Evolutionary conservation across 352 stramenopile genomes (phyloP), one percentile per base, ranked within the genome.

Genomic region (Pythium folliculosum): DNA sequence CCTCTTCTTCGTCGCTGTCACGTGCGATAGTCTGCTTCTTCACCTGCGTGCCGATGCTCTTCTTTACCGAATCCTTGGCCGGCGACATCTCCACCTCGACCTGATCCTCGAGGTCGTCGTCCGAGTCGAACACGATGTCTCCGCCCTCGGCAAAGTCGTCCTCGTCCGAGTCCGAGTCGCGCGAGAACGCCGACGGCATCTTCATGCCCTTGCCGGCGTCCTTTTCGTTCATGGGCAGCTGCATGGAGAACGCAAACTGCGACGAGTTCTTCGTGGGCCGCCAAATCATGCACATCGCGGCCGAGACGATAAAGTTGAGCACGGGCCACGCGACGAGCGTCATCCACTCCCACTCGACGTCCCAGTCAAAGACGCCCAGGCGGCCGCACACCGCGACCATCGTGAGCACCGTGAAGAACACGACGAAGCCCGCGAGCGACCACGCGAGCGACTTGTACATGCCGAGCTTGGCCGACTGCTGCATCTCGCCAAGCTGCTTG

Each of bases 311-410:
- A 59, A 97, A 97, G 72, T 97, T 97, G 45, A 97, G 79, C 48
- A 96, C 84, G 16, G 91, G 89, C 89, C 90, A 97, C 23, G 87
- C 88, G 37, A 97, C 90, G n/a, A 96, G 78, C 63, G 96, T 84
- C 78, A 94, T 92, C 91, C 91, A 97, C 63, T 96, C 85, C 81
- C 85, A 97, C 69, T 96, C 86, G 45, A 95, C 91, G 51, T 92
- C 84, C 90, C 88, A 97, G 67, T 94, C 90, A 52, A 96, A 96
- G 16, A 94, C 78, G 8, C 89, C 87, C 23, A 96, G 75, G 35
- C 82, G 84, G 62, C 86, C 91, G 68, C 78, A 92, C 37, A 96
- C 86, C 17, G 86, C 80, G 43, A 95, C 78, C 17, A 95, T 60
- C 5, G 89, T 96, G n/a, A 97, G 78, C 44, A 88, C 51, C 8